A percentile compares a stretch with the other conserved stretches of the same genome.
These are phyloP conservation scores for Zymoseptoria crescenta DNA, from an alignment of 2,329 filamentous ascomycete species.

Conservation along the genomic window DNA sequence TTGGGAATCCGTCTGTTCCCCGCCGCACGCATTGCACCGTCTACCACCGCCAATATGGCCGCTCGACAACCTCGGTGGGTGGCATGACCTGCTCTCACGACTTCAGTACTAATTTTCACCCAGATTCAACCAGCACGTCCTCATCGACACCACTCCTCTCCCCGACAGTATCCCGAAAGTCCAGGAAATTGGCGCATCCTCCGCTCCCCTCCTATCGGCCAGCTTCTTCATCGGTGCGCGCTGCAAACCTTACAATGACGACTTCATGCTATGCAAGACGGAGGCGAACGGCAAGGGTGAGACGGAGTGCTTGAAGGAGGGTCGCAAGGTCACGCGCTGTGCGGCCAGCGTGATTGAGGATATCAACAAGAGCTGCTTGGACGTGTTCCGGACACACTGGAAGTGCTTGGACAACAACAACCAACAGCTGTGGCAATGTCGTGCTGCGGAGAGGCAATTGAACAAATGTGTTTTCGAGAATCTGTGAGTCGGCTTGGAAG, in stretches of 20 bases:
- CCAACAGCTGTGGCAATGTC: slow-evolving; percentile 94
- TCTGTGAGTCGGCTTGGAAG: slow-evolving; percentile 54
- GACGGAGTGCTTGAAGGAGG: slow-evolving; percentile 91
- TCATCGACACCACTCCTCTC: slow-evolving; percentile 93
- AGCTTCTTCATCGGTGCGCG: slow-evolving; percentile 95
- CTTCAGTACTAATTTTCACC: slow-evolving; percentile 8
- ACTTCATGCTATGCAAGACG: slow-evolving; percentile 99
- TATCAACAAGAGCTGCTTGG: slow-evolving; percentile 88
- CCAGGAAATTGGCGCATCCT: slow-evolving; percentile 85
- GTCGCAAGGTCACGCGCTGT: slow-evolving; percentile 91
- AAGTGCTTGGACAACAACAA: slow-evolving; percentile 95
- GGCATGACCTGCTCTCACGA: slow-evolving; percentile 12
- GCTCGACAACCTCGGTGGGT: slow-evolving; percentile 52
- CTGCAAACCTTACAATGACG: slow-evolving; percentile 93
- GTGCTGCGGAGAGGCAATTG: slow-evolving; percentile 75
- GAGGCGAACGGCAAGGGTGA: slow-evolving; percentile 87
- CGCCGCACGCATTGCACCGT: slow-evolving; percentile 5
- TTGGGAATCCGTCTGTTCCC: neutral
- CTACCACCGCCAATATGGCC: slow-evolving; percentile 46
- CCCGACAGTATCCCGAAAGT: slow-evolving; percentile 87
- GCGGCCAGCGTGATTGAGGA: slow-evolving; percentile 94
- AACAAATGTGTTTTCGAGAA: slow-evolving; percentile 97
- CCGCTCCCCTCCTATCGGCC: slow-evolving; percentile 83
- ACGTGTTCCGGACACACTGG: slow-evolving; percentile 90
- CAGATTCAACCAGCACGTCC: slow-evolving; percentile 90